These are phyloP conservation scores for Acanthamoeba healyi DNA, from an alignment of 208 protist species.

Conservation along the genomic window DNA sequence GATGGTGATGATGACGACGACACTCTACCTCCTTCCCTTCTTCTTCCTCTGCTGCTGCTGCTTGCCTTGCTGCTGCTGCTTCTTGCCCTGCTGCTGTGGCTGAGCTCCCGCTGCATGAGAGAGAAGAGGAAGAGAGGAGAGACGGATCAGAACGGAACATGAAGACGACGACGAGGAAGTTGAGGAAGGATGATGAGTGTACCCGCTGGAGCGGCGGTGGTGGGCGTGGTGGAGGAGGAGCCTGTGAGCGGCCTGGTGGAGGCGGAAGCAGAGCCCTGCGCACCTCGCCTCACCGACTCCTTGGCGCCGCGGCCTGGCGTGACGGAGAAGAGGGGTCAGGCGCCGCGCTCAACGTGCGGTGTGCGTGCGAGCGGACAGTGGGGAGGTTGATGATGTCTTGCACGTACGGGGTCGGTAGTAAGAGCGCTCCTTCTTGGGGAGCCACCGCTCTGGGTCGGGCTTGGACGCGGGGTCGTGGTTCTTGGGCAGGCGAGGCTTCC, in stretches of 20 bases:
- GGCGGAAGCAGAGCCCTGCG: slow-evolving; percentile 30
- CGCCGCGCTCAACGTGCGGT: not conserved
- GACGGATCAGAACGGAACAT: too few species aligned
- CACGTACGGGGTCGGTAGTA: slow-evolving; percentile 72
- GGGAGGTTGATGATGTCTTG: too few species aligned
- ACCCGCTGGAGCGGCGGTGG: too few species aligned
- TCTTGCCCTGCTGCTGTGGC: not conserved
- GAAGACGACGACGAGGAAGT: too few species aligned
- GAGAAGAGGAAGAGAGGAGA: too few species aligned
- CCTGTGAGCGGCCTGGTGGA: not conserved
- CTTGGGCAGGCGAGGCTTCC: slow-evolving; percentile 72
- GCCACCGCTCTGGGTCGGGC: slow-evolving; percentile 76
- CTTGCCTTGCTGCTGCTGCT: not conserved
- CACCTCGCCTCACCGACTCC: slow-evolving; percentile 34
- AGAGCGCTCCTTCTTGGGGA: slow-evolving; percentile 78
- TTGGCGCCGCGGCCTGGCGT: slow-evolving; percentile 52
- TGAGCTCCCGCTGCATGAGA: not conserved
- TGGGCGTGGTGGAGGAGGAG: not conserved
- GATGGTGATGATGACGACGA: not conserved
- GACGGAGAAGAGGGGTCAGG: too few species aligned
- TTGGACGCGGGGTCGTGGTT: slow-evolving; percentile 57
- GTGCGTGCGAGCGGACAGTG: not conserved
- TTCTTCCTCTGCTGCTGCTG: not conserved
- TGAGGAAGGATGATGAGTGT: too few species aligned
- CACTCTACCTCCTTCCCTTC: not conserved